Conservation (phyloP, 2,329 filamentous ascomycete species). For the Monosporascus sp. region DNA sequence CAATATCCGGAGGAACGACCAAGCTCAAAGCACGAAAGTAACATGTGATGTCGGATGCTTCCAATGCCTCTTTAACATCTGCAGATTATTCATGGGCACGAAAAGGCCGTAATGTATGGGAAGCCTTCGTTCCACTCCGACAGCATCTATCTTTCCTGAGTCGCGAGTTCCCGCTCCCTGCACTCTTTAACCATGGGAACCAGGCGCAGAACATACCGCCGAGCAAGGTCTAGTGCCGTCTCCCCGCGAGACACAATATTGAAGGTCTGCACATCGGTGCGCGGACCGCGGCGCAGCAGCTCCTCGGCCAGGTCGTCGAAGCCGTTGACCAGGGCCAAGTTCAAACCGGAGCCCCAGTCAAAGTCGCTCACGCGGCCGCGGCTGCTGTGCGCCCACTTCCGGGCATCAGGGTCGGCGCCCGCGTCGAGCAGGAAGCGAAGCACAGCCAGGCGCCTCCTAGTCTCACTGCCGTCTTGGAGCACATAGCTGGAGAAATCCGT, state of each 20-base stretch:
- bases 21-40: no score
- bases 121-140: no score
- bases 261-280: slow-evolving; percentile 4
- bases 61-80: no score
- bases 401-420: slow-evolving; percentile 5
- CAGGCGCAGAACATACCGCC: slow-evolving; percentile 1
- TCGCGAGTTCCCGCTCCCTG: no score
- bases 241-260: slow-evolving; percentile 6
- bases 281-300: slow-evolving; percentile 4
- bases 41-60: no score
- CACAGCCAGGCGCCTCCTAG: slow-evolving; percentile 1
- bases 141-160: no score
- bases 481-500: slow-evolving; percentile 1
- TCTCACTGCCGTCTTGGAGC: not conserved
- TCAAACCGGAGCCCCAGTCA: slow-evolving; percentile 8
- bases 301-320: slow-evolving; percentile 4
- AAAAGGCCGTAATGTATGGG: no score
- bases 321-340: slow-evolving; percentile 3
- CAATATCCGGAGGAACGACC: no score
- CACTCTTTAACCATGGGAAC: slow-evolving; percentile 4
- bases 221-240: slow-evolving; percentile 8
- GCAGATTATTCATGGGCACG: no score
- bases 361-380: slow-evolving; percentile 5
- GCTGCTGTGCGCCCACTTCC: slow-evolving; percentile 9
- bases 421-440: slow-evolving; percentile 7